Percentiles rank a stretch among this genome's conserved stretches.
These are phyloP conservation scores for Teratosphaeria destructans DNA, from an alignment of 2,329 filamentous ascomycete species.

Conservation along the genomic window DNA sequence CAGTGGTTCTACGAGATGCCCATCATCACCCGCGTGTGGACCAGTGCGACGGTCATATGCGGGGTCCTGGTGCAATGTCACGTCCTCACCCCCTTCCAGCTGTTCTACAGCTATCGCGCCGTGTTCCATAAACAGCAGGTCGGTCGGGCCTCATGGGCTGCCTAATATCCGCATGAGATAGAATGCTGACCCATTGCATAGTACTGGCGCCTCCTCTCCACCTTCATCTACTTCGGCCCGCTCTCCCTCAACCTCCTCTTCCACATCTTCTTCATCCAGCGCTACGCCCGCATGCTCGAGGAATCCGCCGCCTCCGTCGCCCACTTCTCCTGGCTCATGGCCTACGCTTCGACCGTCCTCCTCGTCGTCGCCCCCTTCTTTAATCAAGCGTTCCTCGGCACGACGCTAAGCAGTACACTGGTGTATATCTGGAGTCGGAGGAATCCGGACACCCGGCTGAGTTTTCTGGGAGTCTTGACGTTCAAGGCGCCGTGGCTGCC, in stretches of 20 bases:
- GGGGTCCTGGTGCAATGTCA: conserved; percentile 88
- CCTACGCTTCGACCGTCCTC: conserved; percentile 73
- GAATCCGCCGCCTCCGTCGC: conserved; percentile 90
- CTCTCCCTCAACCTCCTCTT: conserved; percentile 90
- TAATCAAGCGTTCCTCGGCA: conserved; percentile 88
- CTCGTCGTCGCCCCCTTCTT: conserved; percentile 76
- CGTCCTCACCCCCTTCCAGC: conserved; percentile 82
- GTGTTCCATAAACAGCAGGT: conserved; percentile 91
- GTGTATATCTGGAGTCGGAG: conserved; percentile 97
- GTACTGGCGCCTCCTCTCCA: conserved; percentile 96
- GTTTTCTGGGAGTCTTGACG: conserved; percentile 67
- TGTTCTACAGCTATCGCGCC: conserved; percentile 91
- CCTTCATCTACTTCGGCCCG: conserved; percentile 95
- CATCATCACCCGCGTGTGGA: conserved; percentile 93
- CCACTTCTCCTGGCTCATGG: conserved; percentile 86
- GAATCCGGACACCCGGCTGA: conserved; percentile 83
- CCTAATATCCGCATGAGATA: not conserved
- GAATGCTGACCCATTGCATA: conserved; percentile 27
- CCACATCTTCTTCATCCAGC: conserved; percentile 96
- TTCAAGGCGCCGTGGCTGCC: conserved; percentile 92
- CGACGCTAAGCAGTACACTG: conserved; percentile 79
- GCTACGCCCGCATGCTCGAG: conserved; percentile 89
- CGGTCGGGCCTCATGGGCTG: conserved; percentile 21
- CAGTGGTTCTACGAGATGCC: conserved; percentile 99
- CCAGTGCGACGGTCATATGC: conserved; percentile 77